Evolutionary conservation across 2,329 filamentous ascomycete genomes (phyloP), one percentile per base, ranked within the genome.

Genomic region (Ophiocordyceps unilateralis): DNA sequence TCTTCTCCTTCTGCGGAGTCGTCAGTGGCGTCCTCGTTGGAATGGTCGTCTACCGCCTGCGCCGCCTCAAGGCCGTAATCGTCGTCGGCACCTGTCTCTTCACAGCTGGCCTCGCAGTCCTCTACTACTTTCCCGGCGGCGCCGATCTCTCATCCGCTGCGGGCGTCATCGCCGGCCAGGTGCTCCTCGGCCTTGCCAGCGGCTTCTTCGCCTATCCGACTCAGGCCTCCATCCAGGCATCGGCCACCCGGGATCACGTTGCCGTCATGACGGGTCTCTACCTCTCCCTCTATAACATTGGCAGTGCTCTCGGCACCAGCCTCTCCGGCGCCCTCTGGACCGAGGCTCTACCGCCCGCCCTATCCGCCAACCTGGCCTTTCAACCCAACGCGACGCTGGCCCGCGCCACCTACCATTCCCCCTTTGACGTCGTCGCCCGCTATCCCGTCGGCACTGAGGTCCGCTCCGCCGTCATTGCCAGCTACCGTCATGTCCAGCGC

Each of bases 41-140:
- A 0, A 48, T 72, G 2, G 55, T 77, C 20, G 66, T 78, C 10
- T 64, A 66, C 52, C 64, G 60, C 22, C 58, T 72, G 2, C 66
- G 72, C 9, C 65, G 67, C 9, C 64, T 78, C 41, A 78, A 78
- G 50, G 62, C 60, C 19, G 74, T 78, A 52, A 76, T 78, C 41
- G 60, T 78, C 7, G 59, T 61, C 1, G 75, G 74, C 11, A 76
- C 72, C 0, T 54, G 64, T 5, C 55, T 77, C 0, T 78, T 75
- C 53, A 66, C 72, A 52, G 62, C 68, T 5, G 72, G 72, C 0
- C 75, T 75, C 49, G 70, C 67, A 2, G 57, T 78, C 5, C 59
- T 78, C 5, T 75, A 76, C 44, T 54, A 64, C 30, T 75, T 65
- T 50, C 68, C 72, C 1, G 72, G 74, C 12, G 71, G 70, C 1